Evolutionary conservation across 768 basidiomycete species (phyloP).

Genomic region (Holtermanniella nyarrowii): DNA sequence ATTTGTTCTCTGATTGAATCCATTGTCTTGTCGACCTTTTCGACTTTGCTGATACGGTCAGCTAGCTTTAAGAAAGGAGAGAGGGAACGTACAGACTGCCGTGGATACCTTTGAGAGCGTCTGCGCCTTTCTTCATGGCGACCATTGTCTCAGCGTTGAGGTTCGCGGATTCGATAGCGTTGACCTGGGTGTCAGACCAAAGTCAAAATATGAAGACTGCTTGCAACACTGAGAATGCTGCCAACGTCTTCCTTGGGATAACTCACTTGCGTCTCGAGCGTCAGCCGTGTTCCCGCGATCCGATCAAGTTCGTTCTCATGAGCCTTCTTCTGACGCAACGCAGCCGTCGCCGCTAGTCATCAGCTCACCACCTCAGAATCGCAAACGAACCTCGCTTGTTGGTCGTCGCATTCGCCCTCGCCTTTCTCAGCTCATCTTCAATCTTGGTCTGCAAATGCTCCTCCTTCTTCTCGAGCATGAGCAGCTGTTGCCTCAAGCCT

Average conservation of each 20-base stretch:
- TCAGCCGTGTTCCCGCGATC: constrained; percentile 71
- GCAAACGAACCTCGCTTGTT: constrained; percentile 74
- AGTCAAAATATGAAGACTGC: neutral
- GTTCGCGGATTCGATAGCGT: constrained; percentile 93
- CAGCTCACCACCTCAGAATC: neutral
- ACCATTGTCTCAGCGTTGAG: constrained; percentile 94
- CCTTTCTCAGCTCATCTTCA: constrained; percentile 85
- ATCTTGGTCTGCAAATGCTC: constrained; percentile 93
- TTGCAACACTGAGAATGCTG: neutral
- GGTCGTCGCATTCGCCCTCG: constrained; percentile 79
- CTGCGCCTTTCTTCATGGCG: constrained; percentile 91
- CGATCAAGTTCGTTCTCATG: constrained; percentile 77
- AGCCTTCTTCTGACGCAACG: constrained; percentile 86
- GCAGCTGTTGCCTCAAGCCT: constrained; percentile 77
- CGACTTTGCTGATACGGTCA: constrained; percentile 53
- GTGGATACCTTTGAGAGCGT: constrained; percentile 81
- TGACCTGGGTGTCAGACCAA: constrained; percentile 47
- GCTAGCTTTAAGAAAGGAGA: neutral
- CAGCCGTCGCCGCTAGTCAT: constrained; percentile 68
- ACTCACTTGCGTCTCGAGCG: constrained; percentile 73
- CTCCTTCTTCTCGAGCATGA: constrained; percentile 99
- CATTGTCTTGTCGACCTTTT: constrained; percentile 87
- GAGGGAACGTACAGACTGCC: constrained; percentile 62
- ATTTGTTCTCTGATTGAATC: constrained; percentile 76
- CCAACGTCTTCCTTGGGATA: neutral